Evolutionary conservation across 495 filamentous ascomycete species (phyloP), one percentile per base, ranked within the genome.

Genomic region (Xylaria nigripes): DNA sequence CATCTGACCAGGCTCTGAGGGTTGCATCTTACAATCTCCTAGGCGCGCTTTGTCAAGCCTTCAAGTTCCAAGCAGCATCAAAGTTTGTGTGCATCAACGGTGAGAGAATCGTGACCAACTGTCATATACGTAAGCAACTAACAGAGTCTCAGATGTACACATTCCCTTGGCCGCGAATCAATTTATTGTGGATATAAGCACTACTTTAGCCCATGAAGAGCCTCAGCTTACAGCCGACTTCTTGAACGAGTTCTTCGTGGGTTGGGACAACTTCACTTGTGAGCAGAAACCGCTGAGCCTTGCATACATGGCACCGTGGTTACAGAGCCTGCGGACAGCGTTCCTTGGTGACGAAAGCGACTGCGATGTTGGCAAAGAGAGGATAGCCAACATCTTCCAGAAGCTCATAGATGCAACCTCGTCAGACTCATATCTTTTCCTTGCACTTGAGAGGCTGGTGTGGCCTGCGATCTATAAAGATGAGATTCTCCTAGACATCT

Each of bases 211-310:
- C 22, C 65, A 67, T 47, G 74, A 80, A 23, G 80, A 86, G 57
- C 81, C 82, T 32, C 81, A 81, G 60, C 70, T 86, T n/a, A 86
- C 82, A 1, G 73, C 73, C 30, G 82, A 85, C 60, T 85, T 86
- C 54, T 56, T 86, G 25, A 82, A 80, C 24, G 82, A 85, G 63
- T 86, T 85, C 58, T 86, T 85, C 56, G 78, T 83, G 36, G 80
- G 82, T 9, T 86, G 82, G 82, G 81, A 82, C 46, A 81, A 79
- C 61, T 82, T 83, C 57, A 72, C 76, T 22, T 75, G 79, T 10
- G 74, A 79, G 47, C 82, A 86, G 63, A 76, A 82, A 55, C 79
- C 82, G 4, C 60, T 85, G 45, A 83, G 80, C 54, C 70, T 86
- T 7, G 74, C 78, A 6, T 86, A 86, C 59, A 83, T 86, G 80